Conservation (phyloP, 352 stramenopile genomes). For the Proteromonas lacertae region DNA sequence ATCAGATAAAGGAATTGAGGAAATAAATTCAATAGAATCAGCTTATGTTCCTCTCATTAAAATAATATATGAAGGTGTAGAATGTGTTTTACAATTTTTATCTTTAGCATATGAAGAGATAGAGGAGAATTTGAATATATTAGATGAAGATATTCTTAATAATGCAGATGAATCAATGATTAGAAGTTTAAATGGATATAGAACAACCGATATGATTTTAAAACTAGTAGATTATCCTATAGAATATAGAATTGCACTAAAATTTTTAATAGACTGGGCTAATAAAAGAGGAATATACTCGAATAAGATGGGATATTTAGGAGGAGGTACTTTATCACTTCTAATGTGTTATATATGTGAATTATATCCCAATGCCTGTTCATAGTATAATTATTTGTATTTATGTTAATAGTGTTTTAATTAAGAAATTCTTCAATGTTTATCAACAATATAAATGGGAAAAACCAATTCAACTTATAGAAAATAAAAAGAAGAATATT, state of each 20-base stretch:
- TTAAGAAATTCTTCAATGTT: slow-evolving; percentile 72
- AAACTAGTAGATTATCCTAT: slow-evolving; percentile 26
- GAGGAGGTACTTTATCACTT: slow-evolving; percentile 91
- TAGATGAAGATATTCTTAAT: slow-evolving; percentile 28
- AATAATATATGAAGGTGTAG: slow-evolving; percentile 45
- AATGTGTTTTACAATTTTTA: slow-evolving; percentile 66
- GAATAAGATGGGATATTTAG: slow-evolving; percentile 87
- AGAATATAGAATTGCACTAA: background rate
- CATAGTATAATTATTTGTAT: no score
- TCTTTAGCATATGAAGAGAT: slow-evolving; percentile 23
- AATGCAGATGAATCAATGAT: slow-evolving; percentile 50
- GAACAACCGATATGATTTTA: slow-evolving; percentile 68
- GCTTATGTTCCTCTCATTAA: slow-evolving; percentile 75
- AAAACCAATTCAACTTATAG: slow-evolving; percentile 27
- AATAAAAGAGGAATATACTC: slow-evolving; percentile 71
- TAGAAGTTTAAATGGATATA: slow-evolving; percentile 60
- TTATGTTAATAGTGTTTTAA: slow-evolving; percentile 32
- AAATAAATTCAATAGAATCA: slow-evolving; percentile 33
- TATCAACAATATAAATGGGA: slow-evolving; percentile 78
- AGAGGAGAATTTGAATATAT: slow-evolving; percentile 24
- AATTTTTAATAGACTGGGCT: slow-evolving; percentile 25
- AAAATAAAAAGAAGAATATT: no score
- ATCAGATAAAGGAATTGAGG: slow-evolving; percentile 21
- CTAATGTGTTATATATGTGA: slow-evolving; percentile 72
- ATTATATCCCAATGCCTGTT: slow-evolving; percentile 25